Evolutionary conservation across 768 basidiomycete species (phyloP).

Genomic region (Amanita molliuscula): DNA sequence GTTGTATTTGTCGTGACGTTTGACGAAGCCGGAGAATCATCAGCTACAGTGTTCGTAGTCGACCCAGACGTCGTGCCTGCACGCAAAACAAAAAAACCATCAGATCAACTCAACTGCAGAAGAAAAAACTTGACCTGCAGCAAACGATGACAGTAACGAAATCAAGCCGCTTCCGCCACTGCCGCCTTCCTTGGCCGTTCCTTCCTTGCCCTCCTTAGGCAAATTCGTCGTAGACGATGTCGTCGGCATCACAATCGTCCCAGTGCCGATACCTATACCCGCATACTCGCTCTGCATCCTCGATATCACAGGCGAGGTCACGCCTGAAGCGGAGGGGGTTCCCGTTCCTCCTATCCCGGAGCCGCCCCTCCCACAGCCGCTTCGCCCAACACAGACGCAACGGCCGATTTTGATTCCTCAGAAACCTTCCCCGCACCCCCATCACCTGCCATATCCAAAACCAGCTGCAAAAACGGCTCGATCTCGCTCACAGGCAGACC

Average conservation of each 20-base stretch:
- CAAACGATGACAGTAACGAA: neutral
- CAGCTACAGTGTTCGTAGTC: neutral
- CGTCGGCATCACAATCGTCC: neutral
- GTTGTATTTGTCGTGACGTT: neutral
- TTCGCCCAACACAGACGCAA: neutral
- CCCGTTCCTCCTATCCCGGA: neutral
- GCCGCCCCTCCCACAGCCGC: slow-evolving; percentile 24
- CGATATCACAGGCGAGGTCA: slow-evolving; percentile 44
- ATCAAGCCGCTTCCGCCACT: slow-evolving; percentile 4
- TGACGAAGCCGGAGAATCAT: neutral
- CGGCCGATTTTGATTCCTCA: neutral
- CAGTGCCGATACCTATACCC: neutral
- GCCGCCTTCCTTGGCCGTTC: neutral
- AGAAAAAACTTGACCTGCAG: neutral
- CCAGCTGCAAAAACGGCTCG: slow-evolving; percentile 3
- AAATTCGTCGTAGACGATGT: neutral
- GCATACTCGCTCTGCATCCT: slow-evolving; percentile 47
- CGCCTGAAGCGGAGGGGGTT: slow-evolving; percentile 11
- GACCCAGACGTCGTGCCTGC: neutral
- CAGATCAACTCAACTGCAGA: neutral
- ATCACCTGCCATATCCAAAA: neutral
- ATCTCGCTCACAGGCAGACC: slow-evolving; percentile 8
- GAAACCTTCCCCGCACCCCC: neutral
- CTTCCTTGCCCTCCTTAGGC: neutral
- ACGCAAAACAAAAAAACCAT: no score